Evolutionary conservation across 2,329 filamentous ascomycete genomes (phyloP), one percentile per base, ranked within the genome.

Genomic region (Lecanicillium sp.): DNA sequence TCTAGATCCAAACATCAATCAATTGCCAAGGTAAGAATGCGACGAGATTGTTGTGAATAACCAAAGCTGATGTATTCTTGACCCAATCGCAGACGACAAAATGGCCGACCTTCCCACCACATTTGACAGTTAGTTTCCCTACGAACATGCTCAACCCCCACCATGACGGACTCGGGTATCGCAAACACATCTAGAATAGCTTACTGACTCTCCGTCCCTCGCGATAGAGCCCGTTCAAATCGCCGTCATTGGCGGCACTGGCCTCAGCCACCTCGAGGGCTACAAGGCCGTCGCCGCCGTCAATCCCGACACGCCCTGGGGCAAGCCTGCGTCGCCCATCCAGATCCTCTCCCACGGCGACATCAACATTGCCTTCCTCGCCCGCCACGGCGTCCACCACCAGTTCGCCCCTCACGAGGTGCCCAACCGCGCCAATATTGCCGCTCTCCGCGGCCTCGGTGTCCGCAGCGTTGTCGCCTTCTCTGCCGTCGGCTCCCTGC

Each of bases 391-490:
- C 56, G 65, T 82, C 11, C 77, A 93, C 78, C 93, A 98, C 73
- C 80, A 96, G 68, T 77, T 87, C 56, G 89, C 90, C 5, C 93
- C 93, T 0, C 90, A 96, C 63, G 93, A 98, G 70, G 87, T 98
- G n/a, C 90, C 90, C 51, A 81, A 84, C 56, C 88, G 88, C 54
- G 93, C 93, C 68, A 98, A 97, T 74, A 95, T 98, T 61, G 91
- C 93, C n/a, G 93, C 93, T n/a, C 77, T 98, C 54, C 84, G 93
- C 55, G 83, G 81, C 59, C 76, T 98, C 52, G 93, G 93, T 56
- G 93, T 97, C 38, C 84, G 90, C 61, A 87, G 83, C 64, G 81
- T 97, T 65, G 87, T 98, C 63, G 90, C 91, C 54, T 98, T 98
- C 74, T 91, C 86, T 55, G 93, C 93, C 41, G 93, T 98, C 49